Evolutionary conservation across 2,329 filamentous ascomycete genomes (phyloP), one percentile per base, ranked within the genome.

Genomic region (Cytospora leucostoma): DNA sequence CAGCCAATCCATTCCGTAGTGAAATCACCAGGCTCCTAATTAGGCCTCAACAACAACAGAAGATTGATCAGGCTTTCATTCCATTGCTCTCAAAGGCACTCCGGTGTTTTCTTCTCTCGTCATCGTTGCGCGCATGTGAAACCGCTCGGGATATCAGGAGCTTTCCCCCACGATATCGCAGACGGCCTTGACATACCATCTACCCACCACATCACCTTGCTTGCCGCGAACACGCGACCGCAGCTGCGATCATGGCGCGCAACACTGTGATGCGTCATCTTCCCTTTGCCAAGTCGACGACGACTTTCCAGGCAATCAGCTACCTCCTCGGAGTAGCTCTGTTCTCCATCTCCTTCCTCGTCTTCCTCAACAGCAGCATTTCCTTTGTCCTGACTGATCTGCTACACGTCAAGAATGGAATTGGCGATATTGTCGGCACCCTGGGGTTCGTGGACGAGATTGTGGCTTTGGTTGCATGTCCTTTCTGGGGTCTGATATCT

Each of bases 281-380:
- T 59, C 86, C 86, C 34, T 88, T 89, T 75, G 80, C 84, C 66
- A 74, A 80, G 27, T 80, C 82, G 52, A 86, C 84, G n/a, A 88
- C 86, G 13, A 77, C 81, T 5, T 73, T 84, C 21, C 86, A 89
- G 71, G 87, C 85, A n/a, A 74, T 84, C 63, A 90, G 91, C 35
- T 96, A 96, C 75, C 86, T 96, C 40, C 82, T 93, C 67, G 89
- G 88, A 73, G 90, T 95, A 71, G 91, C 90, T 65, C 86, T 96
- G 70, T 94, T 94, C 80, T 92, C 88, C 75, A 95, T 96, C 72
- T 89, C 90, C 61, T 95, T 95, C 78, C 88, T 96, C 68, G 92
- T 96, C 71, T 96, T 96, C 77, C 84, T 96, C 67, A 95, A 95
- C 80, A 90, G 88, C 78, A 89, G 87, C 72, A 82, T 95, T 65